Conservation (phyloP, 2,329 filamentous ascomycete genomes). For the Cordyceps militaris region DNA sequence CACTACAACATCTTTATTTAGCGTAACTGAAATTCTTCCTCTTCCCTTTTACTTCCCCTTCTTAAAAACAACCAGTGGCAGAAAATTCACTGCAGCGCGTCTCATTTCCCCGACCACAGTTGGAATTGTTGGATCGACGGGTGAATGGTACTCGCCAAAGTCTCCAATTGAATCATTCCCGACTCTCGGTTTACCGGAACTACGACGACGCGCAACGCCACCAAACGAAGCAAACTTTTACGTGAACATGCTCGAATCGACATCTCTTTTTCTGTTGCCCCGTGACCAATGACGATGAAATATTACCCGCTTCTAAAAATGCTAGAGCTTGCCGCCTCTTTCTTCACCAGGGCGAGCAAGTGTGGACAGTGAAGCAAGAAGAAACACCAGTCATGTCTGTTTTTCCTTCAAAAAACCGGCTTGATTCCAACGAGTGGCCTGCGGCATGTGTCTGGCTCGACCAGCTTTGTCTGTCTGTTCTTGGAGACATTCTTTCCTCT, state of each 20-base stretch:
- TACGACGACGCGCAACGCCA: neutral
- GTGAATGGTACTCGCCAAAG: neutral
- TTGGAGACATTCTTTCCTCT: slow-evolving; percentile 28
- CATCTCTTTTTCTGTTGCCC: neutral
- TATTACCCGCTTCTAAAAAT: slow-evolving; percentile 47
- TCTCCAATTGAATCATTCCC: neutral
- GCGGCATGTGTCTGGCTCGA: slow-evolving; percentile 20
- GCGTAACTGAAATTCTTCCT: neutral
- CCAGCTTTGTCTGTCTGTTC: slow-evolving; percentile 25
- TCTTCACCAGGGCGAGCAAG: slow-evolving; percentile 49
- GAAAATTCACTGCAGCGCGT: neutral
- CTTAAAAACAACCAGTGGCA: neutral
- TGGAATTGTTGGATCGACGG: neutral
- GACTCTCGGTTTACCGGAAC: neutral
- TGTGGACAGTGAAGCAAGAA: slow-evolving; percentile 66
- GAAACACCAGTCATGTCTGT: slow-evolving; percentile 27
- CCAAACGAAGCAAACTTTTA: neutral
- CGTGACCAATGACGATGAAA: neutral
- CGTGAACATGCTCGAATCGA: neutral
- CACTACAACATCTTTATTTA: neutral
- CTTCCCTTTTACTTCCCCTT: neutral
- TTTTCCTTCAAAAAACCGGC: slow-evolving; percentile 16
- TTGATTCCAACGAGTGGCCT: slow-evolving; percentile 26
- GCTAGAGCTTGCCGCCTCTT: slow-evolving; percentile 60
- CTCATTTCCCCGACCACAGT: neutral